Evolutionary conservation across 345 rosid species (phyloP).

Genomic region (Citropsis articulata): DNA sequence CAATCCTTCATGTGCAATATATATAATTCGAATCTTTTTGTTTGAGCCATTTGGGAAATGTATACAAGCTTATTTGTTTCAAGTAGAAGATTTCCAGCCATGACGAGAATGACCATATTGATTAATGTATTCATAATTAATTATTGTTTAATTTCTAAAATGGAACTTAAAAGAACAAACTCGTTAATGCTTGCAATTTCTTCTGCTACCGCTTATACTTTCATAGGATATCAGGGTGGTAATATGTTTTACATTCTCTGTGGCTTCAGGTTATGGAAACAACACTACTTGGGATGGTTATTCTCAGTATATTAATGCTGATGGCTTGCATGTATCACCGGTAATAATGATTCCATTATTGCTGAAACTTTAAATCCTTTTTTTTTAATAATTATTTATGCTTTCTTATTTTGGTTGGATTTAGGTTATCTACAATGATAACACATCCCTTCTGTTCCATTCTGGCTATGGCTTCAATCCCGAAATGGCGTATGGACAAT

Average conservation of each 20-base stretch:
- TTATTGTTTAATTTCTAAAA: background rate
- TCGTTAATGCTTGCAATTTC: background rate
- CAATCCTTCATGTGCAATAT: background rate
- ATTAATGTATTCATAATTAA: background rate
- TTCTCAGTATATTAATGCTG: slow-evolving; percentile 43
- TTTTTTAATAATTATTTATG: background rate
- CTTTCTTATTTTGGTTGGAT: slow-evolving; percentile 6
- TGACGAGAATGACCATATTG: background rate
- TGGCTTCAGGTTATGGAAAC: slow-evolving; percentile 45
- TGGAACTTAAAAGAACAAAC: background rate
- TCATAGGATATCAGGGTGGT: background rate
- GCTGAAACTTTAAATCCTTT: background rate
- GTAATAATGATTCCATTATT: slow-evolving; percentile 31
- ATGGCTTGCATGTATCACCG: slow-evolving; percentile 52
- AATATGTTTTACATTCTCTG: background rate
- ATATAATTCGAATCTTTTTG: background rate
- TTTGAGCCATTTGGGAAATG: background rate
- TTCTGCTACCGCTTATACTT: background rate
- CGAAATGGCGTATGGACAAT: slow-evolving; percentile 48
- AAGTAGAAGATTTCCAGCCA: background rate
- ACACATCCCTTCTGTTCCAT: slow-evolving; percentile 44
- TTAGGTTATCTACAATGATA: slow-evolving; percentile 63
- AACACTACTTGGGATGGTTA: slow-evolving; percentile 46
- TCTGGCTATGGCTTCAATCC: slow-evolving; percentile 55
- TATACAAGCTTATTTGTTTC: background rate